Percentiles rank a stretch among this genome's conserved stretches.
Evolutionary conservation across 2,329 filamentous ascomycete species (phyloP).

Genomic region (Neofusicoccum ribis): DNA sequence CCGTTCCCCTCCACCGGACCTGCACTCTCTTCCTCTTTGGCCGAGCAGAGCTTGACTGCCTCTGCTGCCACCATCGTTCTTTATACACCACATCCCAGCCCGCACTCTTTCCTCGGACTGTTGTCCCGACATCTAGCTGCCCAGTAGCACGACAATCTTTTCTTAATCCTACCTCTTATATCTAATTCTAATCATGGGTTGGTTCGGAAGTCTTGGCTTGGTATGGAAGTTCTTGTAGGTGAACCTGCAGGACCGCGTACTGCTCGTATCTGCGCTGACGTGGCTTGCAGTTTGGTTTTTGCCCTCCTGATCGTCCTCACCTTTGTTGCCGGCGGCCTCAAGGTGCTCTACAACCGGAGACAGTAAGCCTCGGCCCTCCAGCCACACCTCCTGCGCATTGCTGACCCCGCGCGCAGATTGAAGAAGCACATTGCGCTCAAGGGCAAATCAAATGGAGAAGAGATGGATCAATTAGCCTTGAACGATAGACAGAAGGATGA

Average conservation of each 20-base stretch:
- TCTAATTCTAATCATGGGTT: constrained; percentile 20
- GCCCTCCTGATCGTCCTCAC: constrained; percentile 31
- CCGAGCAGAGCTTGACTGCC: constrained; percentile 9
- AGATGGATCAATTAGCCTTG: constrained; percentile 36
- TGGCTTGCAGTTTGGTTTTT: constrained; percentile 35
- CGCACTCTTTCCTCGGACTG: background rate
- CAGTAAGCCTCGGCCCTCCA: constrained; percentile 28
- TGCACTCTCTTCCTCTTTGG: background rate
- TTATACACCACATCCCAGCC: background rate
- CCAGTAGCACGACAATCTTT: background rate
- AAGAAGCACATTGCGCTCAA: constrained; percentile 29
- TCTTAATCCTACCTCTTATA: background rate
- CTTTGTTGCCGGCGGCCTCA: constrained; percentile 35
- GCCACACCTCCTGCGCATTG: too few species aligned
- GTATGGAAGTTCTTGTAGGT: constrained; percentile 41
- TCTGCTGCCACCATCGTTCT: constrained; percentile 13
- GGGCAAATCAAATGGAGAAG: constrained; percentile 30
- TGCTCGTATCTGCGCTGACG: constrained; percentile 18
- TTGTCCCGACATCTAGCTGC: constrained; percentile 7
- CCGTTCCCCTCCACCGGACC: background rate
- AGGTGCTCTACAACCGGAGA: constrained; percentile 36
- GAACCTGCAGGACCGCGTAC: too few species aligned
- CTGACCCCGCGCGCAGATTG: constrained; percentile 26
- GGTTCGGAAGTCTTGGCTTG: constrained; percentile 35
- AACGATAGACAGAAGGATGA: constrained; percentile 40